Evolutionary conservation across 192 early-diverging fungal species (phyloP).

Genomic region (Globomyces pollinis-pini): DNA sequence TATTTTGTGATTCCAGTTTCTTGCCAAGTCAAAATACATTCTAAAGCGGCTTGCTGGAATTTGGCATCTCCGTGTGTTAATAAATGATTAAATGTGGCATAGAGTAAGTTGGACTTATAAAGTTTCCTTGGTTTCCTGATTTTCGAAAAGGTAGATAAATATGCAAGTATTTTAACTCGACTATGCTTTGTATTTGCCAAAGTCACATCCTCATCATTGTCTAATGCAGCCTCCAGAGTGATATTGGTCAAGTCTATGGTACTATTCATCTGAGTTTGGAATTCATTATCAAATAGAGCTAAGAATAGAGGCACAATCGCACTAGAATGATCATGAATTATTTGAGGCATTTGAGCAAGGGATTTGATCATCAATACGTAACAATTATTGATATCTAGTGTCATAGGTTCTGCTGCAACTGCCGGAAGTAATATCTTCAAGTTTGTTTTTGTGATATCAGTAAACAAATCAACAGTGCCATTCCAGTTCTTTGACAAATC

Average conservation of each 20-base stretch:
- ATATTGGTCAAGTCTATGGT: constrained; percentile 25
- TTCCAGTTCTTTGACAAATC: neutral
- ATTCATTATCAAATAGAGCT: constrained; percentile 19
- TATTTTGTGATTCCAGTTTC: constrained; percentile 58
- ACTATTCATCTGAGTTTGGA: too few species aligned
- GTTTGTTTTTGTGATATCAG: neutral
- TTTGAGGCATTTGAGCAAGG: constrained; percentile 22
- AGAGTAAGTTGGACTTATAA: constrained; percentile 43
- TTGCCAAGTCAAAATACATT: constrained; percentile 82
- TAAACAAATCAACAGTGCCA: neutral
- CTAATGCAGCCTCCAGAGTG: constrained; percentile 30
- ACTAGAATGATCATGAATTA: constrained; percentile 29
- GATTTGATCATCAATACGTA: constrained; percentile 22
- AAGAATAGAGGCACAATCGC: constrained; percentile 36
- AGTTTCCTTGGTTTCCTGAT: constrained; percentile 55
- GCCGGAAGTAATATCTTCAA: neutral
- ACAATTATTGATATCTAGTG: constrained; percentile 29
- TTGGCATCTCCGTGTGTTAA: constrained; percentile 73
- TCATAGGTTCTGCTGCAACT: neutral
- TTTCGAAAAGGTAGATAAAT: constrained; percentile 58
- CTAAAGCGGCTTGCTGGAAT: constrained; percentile 71
- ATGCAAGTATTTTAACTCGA: constrained; percentile 34
- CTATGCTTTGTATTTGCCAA: constrained; percentile 14
- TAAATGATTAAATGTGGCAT: constrained; percentile 60
- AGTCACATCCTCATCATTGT: constrained; percentile 26